A percentile compares a stretch with the other conserved stretches of the same genome.
These are phyloP conservation scores for Ceriops zippeliana DNA, from an alignment of 345 rosid species.

Conservation along the genomic window DNA sequence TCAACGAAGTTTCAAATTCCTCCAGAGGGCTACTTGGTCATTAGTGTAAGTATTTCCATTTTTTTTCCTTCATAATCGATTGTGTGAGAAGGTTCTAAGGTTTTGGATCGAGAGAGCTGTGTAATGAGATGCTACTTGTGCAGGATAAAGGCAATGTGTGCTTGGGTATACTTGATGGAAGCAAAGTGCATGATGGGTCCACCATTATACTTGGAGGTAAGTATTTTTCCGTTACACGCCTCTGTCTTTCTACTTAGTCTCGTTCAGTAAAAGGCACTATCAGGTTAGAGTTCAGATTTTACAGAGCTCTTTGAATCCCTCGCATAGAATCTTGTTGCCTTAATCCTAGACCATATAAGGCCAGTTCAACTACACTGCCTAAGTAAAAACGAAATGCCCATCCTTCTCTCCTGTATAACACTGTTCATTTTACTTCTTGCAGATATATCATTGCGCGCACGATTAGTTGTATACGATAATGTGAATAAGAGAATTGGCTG, in stretches of 20 bases:
- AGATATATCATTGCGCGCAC: slow-evolving; percentile 78
- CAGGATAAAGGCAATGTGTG: slow-evolving; percentile 82
- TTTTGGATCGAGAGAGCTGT: not conserved
- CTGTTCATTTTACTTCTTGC: slow-evolving; percentile 10
- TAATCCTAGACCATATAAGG: no score
- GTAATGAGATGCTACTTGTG: slow-evolving; percentile 20
- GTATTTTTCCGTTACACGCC: no score
- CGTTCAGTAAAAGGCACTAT: not conserved
- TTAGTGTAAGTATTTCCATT: slow-evolving; percentile 51
- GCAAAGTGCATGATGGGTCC: slow-evolving; percentile 71
- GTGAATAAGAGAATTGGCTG: slow-evolving; percentile 72
- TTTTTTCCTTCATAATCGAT: not conserved
- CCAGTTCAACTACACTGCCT: no score
- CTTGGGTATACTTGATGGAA: slow-evolving; percentile 90
- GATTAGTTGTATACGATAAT: slow-evolving; percentile 71
- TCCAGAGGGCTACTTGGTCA: slow-evolving; percentile 75
- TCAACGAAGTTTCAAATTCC: slow-evolving; percentile 58
- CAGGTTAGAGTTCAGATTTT: no score
- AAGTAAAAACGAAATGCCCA: no score
- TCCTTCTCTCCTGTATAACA: not conserved
- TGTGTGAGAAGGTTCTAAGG: not conserved
- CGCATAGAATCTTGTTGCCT: no score
- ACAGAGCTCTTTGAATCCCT: no score
- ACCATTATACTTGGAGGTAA: slow-evolving; percentile 84
- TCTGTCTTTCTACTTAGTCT: not conserved